Evolutionary conservation across 176 grass and related monocot genomes (phyloP), one percentile per base, ranked within the genome.

Genomic region (Dactylis glomerata): DNA sequence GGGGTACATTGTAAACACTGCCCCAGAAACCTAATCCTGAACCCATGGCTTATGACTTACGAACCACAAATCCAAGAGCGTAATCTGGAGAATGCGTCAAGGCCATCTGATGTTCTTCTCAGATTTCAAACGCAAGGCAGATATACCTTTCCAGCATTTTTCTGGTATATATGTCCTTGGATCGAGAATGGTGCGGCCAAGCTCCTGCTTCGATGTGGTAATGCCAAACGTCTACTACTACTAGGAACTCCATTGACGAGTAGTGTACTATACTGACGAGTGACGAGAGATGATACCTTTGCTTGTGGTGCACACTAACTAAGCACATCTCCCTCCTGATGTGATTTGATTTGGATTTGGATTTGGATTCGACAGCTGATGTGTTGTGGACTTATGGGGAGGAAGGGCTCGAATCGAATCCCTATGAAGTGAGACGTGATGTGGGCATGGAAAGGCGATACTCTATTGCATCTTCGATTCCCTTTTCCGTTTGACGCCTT

Each of bases 401-500:
- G n/a, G n/a, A n/a, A n/a, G n/a, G n/a, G n/a, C 81, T 26, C 87
- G 79, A 46, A 89, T 89, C 87, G 79, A 46, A 89, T 89, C 87
- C 87, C 87, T n/a, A 88, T 56, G 64, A 1, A 33, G 82, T 47
- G 87, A 67, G n/a, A n/a, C n/a, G n/a, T 47, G 87, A 75, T 51
- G 74, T 7, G 72, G 27, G 37, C 85, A 41, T 24, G 20, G 57
- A 67, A 81, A 81, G 79, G 50, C 28, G 0, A 37, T 41, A 62
- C 19, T 83, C 65, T 55, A 66, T 46, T 74, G 56, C 68, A 84
- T 74, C 87, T 80, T 84, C 75, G 67, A 84, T 80, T 74, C 33
- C 75, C 76, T 84, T 82, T 88, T 78, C 86, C 75, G 55, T 16
- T 88, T 89, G 76, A 75, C 82, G 34, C 75, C 76, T 84, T 80